phyloP scores from a whole-genome alignment of 202 grass and related monocot genomes.

The Hordeum pubiflorum region DNA sequence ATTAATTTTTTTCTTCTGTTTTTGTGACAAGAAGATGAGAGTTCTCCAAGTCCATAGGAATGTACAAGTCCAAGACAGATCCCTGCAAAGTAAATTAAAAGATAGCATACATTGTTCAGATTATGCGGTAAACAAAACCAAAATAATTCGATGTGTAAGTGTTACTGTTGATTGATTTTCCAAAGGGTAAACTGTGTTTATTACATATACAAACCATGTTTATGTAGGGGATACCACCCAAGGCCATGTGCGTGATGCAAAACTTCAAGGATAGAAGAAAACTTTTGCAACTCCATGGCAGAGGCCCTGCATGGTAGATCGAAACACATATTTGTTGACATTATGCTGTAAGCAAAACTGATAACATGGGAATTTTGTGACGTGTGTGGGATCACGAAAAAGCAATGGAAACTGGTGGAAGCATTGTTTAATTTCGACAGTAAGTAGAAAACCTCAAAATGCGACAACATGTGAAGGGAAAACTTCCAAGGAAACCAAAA shows the following conservation, averaged over 20 bases:
- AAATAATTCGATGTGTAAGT: not conserved
- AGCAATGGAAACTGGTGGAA: not conserved
- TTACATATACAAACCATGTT: not conserved
- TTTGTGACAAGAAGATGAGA: not conserved
- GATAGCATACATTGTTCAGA: not conserved
- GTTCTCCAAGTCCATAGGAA: not conserved
- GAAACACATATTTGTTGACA: not conserved
- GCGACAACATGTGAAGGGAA: not conserved
- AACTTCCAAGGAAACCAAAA: not conserved
- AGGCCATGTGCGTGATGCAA: not conserved
- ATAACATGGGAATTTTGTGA: not conserved
- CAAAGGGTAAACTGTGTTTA: not conserved
- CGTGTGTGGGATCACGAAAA: not conserved
- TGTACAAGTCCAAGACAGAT: not conserved
- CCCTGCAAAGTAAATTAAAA: not conserved
- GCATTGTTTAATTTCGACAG: not conserved
- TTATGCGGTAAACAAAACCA: not conserved
- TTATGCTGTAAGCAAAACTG: not conserved
- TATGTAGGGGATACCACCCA: not conserved
- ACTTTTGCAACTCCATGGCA: not conserved
- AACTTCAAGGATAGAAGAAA: not conserved
- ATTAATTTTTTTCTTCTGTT: not conserved
- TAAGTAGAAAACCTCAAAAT: not conserved
- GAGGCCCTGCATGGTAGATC: not conserved
- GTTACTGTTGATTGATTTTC: not conserved